Base-by-base conservation (phyloP, 2,329 filamentous ascomycete genomes). In the Neofusicoccum cordaticola region DNA sequence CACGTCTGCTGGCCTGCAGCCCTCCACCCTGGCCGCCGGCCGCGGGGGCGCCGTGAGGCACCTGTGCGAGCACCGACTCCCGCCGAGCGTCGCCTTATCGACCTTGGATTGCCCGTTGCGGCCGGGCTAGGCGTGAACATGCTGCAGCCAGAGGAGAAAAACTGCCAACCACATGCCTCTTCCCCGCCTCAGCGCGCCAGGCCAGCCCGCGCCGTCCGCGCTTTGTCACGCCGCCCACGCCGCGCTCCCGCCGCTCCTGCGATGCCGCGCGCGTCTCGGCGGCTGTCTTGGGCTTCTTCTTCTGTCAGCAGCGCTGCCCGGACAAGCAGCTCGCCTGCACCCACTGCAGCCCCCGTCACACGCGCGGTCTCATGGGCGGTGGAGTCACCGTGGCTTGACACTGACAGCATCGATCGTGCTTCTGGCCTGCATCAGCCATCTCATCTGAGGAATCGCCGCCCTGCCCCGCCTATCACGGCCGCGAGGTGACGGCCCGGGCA, bases 381-480 rank as follows among this genome's bases (percentile, higher is more conserved):
- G 53, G 41, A 42, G 53, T 45, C 42, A 60, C 41, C 12, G 56
- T 60, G 56, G 56, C 56, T 60, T 60, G 56, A 60, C 56, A 58
- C 8, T 60, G 56, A 60, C 56, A 60, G 56, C 56, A 60, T 58
- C 53, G 53, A 58, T 58, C 53, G 41, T 56, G 51, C 34, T 22
- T 39, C 34, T 39, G 19, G 50, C 41, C 41, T 42, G 39, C 53
- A 45, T 60, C 56, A 35, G 50, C 31, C 56, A 47, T 47, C n/a
- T 13, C 47, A 35, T 27, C 31, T 31, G 27, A 31, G 27, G 27
- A 31, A 31, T 31, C 27, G 27, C 27, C 11, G 3, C 13, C 4
- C 19, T n/a, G 39, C 39, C 53, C 53, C 53, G 53, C 53, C 53
- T 35, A 44, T 58, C 53, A 45, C 39, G 15, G 27, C 27, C 27